phyloP scores from a whole-genome alignment of 345 rosid genomes.

The Citrus trifoliata region DNA sequence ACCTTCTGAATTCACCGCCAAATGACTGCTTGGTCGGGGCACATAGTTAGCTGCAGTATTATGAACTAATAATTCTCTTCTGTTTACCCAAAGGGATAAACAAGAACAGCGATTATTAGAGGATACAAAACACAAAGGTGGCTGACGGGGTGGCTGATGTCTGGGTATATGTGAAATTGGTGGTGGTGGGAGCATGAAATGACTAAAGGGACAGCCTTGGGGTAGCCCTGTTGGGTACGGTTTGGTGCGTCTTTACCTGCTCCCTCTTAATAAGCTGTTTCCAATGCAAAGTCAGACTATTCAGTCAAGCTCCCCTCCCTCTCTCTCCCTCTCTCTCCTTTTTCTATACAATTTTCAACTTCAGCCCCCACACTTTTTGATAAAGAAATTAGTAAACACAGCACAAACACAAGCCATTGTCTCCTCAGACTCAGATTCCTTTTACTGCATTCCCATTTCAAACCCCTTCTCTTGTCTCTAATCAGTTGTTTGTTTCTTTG shows the following conservation, averaged over 20 bases:
- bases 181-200: slow-evolving; percentile 15
- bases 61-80: slow-evolving; percentile 3
- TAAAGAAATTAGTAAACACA: slow-evolving; percentile 16
- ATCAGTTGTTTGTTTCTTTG: slow-evolving; percentile 4
- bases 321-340: background rate
- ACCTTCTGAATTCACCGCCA: background rate
- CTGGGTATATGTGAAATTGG: slow-evolving; percentile 14
- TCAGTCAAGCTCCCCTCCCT: background rate
- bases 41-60: background rate
- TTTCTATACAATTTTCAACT: slow-evolving; percentile 6
- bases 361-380: slow-evolving; percentile 22
- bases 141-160: slow-evolving; percentile 22
- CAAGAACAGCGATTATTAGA: background rate
- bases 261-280: slow-evolving; percentile 7
- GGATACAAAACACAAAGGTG: slow-evolving; percentile 35
- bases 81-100: background rate
- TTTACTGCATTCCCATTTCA: slow-evolving; percentile 1
- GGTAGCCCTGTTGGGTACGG: slow-evolving; percentile 26
- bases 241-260: slow-evolving; percentile 32
- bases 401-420: slow-evolving; percentile 13
- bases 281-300: slow-evolving; percentile 23
- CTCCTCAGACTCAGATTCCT: slow-evolving; percentile 21
- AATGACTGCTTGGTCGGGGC: background rate
- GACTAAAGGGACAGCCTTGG: slow-evolving; percentile 10
- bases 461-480: slow-evolving; percentile 7